Evolutionary conservation across 495 filamentous ascomycete genomes (phyloP).

Genomic region (Hyaloscypha finlandica): DNA sequence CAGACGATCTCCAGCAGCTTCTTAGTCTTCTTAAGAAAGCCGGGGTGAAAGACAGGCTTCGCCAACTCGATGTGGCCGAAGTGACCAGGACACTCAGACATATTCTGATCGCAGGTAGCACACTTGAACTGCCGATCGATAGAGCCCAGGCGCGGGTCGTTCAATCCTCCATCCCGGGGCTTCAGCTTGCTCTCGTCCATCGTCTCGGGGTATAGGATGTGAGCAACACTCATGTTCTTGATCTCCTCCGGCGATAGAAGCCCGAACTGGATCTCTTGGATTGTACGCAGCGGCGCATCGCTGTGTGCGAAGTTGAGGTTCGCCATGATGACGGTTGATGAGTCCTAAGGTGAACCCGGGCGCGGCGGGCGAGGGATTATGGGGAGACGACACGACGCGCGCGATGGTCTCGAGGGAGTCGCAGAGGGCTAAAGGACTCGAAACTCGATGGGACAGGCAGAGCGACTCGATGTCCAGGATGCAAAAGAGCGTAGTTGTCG

Average conservation of each 20-base stretch:
- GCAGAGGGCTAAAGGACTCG: constrained; percentile 12
- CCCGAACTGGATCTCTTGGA: constrained; percentile 98
- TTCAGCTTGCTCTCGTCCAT: constrained; percentile 93
- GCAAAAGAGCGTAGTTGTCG: constrained; percentile 21
- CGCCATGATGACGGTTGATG: constrained; percentile 67
- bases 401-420: constrained; percentile 2
- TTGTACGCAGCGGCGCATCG: constrained; percentile 90
- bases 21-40: constrained; percentile 97
- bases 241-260: constrained; percentile 96
- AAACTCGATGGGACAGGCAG: constrained; percentile 18
- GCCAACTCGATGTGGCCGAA: constrained; percentile 98
- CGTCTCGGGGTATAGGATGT: constrained; percentile 94
- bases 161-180: constrained; percentile 85
- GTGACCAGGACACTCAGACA: constrained; percentile 94
- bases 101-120: constrained; percentile 90
- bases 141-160: constrained; percentile 91
- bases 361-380: constrained; percentile 12
- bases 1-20: constrained; percentile 97
- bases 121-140: constrained; percentile 94
- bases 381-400: not conserved
- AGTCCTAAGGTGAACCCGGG: not conserved
- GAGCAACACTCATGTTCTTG: constrained; percentile 92
- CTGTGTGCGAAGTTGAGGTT: constrained; percentile 91
- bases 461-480: constrained; percentile 24
- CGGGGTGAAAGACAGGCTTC: constrained; percentile 90